Conservation (phyloP, 331 rosid species). For the Ulmus americana region DNA sequence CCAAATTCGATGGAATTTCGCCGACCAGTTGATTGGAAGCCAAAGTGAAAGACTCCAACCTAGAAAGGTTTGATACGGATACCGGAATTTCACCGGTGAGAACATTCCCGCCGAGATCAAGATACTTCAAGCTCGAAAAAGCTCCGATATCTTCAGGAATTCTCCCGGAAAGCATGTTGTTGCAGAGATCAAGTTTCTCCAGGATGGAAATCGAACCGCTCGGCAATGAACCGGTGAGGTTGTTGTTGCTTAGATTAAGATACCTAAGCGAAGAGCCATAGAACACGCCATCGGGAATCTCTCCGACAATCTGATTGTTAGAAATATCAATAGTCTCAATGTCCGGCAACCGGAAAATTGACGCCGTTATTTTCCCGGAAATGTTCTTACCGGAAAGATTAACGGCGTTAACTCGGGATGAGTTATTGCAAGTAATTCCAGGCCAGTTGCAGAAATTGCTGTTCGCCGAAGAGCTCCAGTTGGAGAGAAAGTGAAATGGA, state of each 20-base stretch:
- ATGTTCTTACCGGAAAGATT: slow-evolving; percentile 55
- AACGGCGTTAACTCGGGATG: slow-evolving; percentile 36
- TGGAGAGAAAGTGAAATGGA: slow-evolving; percentile 56
- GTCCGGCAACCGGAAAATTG: slow-evolving; percentile 44
- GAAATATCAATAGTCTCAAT: slow-evolving; percentile 61
- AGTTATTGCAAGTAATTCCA: slow-evolving; percentile 54
- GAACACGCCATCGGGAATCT: slow-evolving; percentile 17
- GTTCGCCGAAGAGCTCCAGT: slow-evolving; percentile 42
- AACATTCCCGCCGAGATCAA: slow-evolving; percentile 80
- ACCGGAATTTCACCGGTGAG: slow-evolving; percentile 60
- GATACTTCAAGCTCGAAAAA: slow-evolving; percentile 45
- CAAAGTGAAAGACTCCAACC: slow-evolving; percentile 55
- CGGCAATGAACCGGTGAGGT: slow-evolving; percentile 63
- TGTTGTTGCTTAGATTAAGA: slow-evolving; percentile 81
- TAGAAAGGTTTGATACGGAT: slow-evolving; percentile 49
- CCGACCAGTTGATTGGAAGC: slow-evolving; percentile 79
- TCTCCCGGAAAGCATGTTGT: slow-evolving; percentile 76
- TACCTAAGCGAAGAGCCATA: slow-evolving; percentile 38
- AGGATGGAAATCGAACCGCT: slow-evolving; percentile 31
- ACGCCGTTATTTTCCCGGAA: slow-evolving; percentile 45
- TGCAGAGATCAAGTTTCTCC: slow-evolving; percentile 62
- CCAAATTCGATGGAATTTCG: slow-evolving; percentile 43
- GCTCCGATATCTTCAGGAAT: slow-evolving; percentile 52
- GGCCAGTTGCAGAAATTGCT: slow-evolving; percentile 52
- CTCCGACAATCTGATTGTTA: slow-evolving; percentile 54